Evolutionary conservation across 345 rosid species (phyloP), one percentile per base, ranked within the genome.

Genomic region (Dipteronia dyeriana): DNA sequence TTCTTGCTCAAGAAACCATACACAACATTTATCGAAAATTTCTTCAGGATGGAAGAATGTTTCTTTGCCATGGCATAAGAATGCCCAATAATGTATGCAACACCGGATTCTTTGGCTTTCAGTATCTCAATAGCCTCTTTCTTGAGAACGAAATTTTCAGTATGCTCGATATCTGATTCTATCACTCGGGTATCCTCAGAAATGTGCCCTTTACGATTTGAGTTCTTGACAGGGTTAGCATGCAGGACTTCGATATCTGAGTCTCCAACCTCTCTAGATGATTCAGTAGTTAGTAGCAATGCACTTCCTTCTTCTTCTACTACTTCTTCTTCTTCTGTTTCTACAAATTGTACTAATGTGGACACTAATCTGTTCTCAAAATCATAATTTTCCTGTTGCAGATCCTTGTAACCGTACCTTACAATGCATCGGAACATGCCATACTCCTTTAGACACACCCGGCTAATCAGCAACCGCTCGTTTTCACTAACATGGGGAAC

Each of bases 381-480:
- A 61, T 88, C 88, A 73, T 90, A 84, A 84, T 86, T 87, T 79
- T 92, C 97, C 74, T 89, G 88, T 43, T 85, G 95, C 66, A 85
- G 76, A 79, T 93, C 97, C 78, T 87, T 93, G 88, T 95, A 95
- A 29, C 97, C 98, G 70, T 88, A 87, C 80, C 95, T 90, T 73
- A 93, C 86, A 73, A 91, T 90, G 84, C 97, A 90, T 75, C 97
- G 90, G 75, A 93, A 93, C 91, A 95, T 88, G 70, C 91, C 81
- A 77, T 87, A 89, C 75, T 91, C 92, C 80, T 90, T 91, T 9
- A 97, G 90, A 1, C 95, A 97, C 0, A 90, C 88, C 79, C 97
- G 79, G 45, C 89, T 86, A 56, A 91, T 84, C 67, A 93, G 89
- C 75, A 91, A 79, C 79, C 97, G 72, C 59, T 95, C 95, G 26